Evolutionary conservation across 495 filamentous ascomycete species (phyloP), one percentile per base, ranked within the genome.

Genomic region (Immersiella caudata): DNA sequence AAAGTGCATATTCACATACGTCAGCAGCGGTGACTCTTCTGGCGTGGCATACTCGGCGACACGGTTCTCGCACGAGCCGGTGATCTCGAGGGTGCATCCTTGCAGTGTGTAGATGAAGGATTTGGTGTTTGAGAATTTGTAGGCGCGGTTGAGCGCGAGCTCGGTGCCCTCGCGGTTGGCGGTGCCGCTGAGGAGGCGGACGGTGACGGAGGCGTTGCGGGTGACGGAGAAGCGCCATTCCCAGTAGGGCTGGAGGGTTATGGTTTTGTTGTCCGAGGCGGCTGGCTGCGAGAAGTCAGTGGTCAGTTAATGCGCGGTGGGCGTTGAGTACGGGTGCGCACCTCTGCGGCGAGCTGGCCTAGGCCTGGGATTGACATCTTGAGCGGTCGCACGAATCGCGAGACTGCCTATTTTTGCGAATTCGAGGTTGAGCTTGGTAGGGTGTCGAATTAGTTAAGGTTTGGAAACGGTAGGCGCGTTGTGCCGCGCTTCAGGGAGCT

Each of bases 81-180:
- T 83, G 64, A 97, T 82, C 75, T 97, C 92, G 63, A 99, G 76
- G 12, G 83, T 86, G 72, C 93, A 97, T 66, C 96, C 96, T 76
- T 94, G 86, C 89, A 91, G 96, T 51, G 93, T 96, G 79, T 89
- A 94, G 67, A 99, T 90, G 25, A 93, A 92, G 36, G 91, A 89
- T 78, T 96, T 96, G 40, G 86, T 88, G 21, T 92, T 91, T 33
- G 84, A 83, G 78, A 99, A 96, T 50, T 86, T 89, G 83, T 98
- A 98, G 1, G 84, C 83, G 63, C 90, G 88, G 65, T 89, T 90
- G 14, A 86, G 84, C 14, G 93, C 93, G 64, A 99, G 90, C 79
- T 98, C 94, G 58, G 93, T 95, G 75, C 96, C 96, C 80, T 98
- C 97, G 73, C 96, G 87, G 82, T 99, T 95, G 50, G 96, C 96